Conservation (phyloP, 768 basidiomycete species). For the Boletellus sp. region DNA sequence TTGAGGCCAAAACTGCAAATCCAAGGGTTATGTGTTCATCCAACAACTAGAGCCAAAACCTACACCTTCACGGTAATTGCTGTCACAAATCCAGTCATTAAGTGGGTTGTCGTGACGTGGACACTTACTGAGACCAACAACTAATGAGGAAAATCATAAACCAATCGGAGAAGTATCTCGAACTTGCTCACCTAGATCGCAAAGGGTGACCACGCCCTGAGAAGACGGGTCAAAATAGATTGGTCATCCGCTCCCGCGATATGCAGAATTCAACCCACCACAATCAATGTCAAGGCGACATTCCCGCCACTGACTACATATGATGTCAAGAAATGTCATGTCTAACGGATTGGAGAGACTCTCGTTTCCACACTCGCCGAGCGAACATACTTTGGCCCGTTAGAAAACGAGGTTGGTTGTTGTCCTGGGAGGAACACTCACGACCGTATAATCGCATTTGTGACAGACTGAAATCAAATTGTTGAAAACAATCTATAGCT, state of each 20-base stretch:
- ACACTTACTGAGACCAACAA: constrained; percentile 10
- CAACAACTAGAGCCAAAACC: constrained; percentile 10
- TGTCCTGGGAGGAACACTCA: constrained; percentile 7
- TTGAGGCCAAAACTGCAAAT: constrained; percentile 35
- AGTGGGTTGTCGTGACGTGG: neutral
- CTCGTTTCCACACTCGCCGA: constrained; percentile 46
- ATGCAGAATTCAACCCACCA: constrained; percentile 36
- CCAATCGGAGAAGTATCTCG: neutral
- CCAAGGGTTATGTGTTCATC: neutral
- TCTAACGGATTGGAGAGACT: constrained; percentile 14
- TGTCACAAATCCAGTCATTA: constrained; percentile 16
- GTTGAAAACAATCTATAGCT: neutral
- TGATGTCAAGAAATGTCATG: constrained; percentile 24
- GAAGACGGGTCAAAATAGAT: constrained; percentile 8
- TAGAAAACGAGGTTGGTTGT: neutral
- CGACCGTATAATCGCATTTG: constrained; percentile 46
- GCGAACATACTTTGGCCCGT: constrained; percentile 41
- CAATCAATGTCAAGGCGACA: constrained; percentile 36
- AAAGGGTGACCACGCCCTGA: constrained; percentile 33
- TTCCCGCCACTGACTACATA: constrained; percentile 41
- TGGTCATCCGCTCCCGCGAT: neutral
- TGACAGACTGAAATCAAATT: constrained; percentile 37
- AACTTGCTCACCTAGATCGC: constrained; percentile 43
- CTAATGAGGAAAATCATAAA: neutral
- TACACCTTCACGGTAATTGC: constrained; percentile 52